Percentiles rank a stretch among this genome's conserved stretches.
Conservation (phyloP, 2,329 filamentous ascomycete genomes). For the Colletotrichum sp. region DNA sequence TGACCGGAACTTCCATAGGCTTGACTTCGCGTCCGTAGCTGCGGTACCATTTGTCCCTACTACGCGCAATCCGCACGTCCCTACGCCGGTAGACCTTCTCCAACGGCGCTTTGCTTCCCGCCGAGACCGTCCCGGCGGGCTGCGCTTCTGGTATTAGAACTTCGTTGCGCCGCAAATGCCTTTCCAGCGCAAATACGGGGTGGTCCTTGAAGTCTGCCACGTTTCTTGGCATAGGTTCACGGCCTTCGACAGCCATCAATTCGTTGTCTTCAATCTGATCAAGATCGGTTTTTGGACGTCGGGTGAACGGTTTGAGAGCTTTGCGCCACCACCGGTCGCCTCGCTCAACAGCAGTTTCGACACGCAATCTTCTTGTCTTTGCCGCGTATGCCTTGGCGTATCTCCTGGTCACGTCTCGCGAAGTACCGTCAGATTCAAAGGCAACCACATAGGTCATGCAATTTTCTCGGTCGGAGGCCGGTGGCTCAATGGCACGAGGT, state of each 20-base stretch:
- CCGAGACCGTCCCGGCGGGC: slow-evolving; percentile 78
- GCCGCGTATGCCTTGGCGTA: slow-evolving; percentile 90
- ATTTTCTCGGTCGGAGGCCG: slow-evolving; percentile 78
- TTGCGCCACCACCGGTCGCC: slow-evolving; percentile 60
- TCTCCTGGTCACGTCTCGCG: slow-evolving; percentile 83
- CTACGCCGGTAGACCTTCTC: slow-evolving; percentile 83
- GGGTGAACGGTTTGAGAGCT: slow-evolving; percentile 53
- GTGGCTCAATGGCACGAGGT: slow-evolving; percentile 80
- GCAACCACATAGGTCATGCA: slow-evolving; percentile 82
- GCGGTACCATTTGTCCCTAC: slow-evolving; percentile 89
- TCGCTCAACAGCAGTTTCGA: slow-evolving; percentile 65
- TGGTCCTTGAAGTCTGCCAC: slow-evolving; percentile 89
- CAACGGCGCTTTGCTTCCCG: slow-evolving; percentile 65
- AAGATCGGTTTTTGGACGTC: slow-evolving; percentile 59
- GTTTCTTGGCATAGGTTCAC: slow-evolving; percentile 85
- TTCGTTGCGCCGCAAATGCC: slow-evolving; percentile 84
- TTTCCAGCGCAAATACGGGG: slow-evolving; percentile 81
- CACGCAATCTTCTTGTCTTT: slow-evolving; percentile 82
- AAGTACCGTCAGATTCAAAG: slow-evolving; percentile 81
- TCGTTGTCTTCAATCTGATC: slow-evolving; percentile 87
- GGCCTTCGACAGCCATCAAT: slow-evolving; percentile 71
- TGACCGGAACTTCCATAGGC: slow-evolving; percentile 79
- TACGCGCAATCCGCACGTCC: slow-evolving; percentile 81
- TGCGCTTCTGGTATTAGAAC: slow-evolving; percentile 75
- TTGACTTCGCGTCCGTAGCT: slow-evolving; percentile 77